Evolutionary conservation across 2,329 filamentous ascomycete species (phyloP).

Genomic region (Aspergillus chevalieri): DNA sequence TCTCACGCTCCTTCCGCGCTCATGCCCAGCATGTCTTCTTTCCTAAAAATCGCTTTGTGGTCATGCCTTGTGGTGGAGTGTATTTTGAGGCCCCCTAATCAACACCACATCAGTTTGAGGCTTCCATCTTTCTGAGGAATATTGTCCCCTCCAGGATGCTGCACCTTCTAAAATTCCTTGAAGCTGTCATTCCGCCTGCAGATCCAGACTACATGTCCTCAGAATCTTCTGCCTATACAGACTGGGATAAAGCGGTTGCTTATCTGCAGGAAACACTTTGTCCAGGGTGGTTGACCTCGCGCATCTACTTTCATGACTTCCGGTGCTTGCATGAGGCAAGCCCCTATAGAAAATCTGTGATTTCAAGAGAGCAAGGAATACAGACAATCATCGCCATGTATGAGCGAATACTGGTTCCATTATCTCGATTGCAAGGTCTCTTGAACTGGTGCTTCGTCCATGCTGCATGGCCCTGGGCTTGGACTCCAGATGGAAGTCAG

Average conservation of each 20-base stretch:
- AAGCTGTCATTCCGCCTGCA: background rate
- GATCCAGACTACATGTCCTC: background rate
- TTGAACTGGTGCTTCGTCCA: background rate
- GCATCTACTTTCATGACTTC: background rate
- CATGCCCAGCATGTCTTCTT: conserved; percentile 1
- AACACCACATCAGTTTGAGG: background rate
- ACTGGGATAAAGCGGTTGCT: background rate
- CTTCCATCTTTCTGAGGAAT: conserved; percentile 1
- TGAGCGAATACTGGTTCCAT: background rate
- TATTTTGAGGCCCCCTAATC: background rate
- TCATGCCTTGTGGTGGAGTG: background rate
- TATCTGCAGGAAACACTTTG: background rate
- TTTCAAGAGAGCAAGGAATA: conserved; percentile 1
- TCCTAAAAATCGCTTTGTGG: conserved; percentile 1
- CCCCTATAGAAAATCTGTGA: background rate
- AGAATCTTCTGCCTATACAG: background rate
- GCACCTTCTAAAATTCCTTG: background rate
- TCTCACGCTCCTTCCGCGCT: background rate
- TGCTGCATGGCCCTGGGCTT: conserved; percentile 1
- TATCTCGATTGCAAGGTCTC: background rate
- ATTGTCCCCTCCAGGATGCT: conserved; percentile 1
- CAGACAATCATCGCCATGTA: background rate
- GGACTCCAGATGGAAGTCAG: conserved; percentile 1
- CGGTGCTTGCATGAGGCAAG: too few species aligned
- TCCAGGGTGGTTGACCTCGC: background rate